These are phyloP conservation scores for Rhododendron henanense DNA, from an alignment of 148 eudicot genomes.

Conservation along the genomic window DNA sequence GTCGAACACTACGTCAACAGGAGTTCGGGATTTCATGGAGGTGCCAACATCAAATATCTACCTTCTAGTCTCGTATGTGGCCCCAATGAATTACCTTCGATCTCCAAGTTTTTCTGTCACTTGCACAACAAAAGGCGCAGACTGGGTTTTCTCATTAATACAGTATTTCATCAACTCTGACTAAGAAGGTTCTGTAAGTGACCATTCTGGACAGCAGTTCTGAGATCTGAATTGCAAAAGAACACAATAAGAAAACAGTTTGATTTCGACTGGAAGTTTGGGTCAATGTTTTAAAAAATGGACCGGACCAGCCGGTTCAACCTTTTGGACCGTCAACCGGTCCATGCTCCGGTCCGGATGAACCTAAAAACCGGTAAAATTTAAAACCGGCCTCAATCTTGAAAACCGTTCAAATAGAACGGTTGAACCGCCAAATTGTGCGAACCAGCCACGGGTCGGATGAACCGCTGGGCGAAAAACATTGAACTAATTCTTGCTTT, in stretches of 20 bases:
- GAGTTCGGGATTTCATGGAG: background rate
- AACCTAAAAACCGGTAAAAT: too few relatives aligned
- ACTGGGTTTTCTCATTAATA: background rate
- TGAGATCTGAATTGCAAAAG: constrained; percentile 53
- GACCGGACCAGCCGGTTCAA: background rate
- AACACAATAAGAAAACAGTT: background rate
- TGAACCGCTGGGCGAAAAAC: too few relatives aligned
- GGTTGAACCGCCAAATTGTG: too few relatives aligned
- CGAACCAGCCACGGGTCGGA: too few relatives aligned
- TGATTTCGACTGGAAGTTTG: background rate
- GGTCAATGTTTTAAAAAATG: too few relatives aligned
- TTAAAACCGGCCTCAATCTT: too few relatives aligned
- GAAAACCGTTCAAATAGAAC: too few relatives aligned
- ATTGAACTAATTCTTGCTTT: too few relatives aligned
- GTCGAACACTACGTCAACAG: background rate
- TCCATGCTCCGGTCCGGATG: too few relatives aligned
- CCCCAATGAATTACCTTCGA: background rate
- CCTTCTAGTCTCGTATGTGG: background rate
- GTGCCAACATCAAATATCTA: background rate
- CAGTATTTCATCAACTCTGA: constrained; percentile 32
- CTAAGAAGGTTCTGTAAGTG: constrained; percentile 63
- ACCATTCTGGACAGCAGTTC: constrained; percentile 58
- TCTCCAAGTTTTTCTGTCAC: background rate
- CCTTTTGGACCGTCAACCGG: background rate
- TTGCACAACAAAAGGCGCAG: background rate